phyloP scores from a whole-genome alignment of 345 rosid species.

The Gossypium longicalyx region DNA sequence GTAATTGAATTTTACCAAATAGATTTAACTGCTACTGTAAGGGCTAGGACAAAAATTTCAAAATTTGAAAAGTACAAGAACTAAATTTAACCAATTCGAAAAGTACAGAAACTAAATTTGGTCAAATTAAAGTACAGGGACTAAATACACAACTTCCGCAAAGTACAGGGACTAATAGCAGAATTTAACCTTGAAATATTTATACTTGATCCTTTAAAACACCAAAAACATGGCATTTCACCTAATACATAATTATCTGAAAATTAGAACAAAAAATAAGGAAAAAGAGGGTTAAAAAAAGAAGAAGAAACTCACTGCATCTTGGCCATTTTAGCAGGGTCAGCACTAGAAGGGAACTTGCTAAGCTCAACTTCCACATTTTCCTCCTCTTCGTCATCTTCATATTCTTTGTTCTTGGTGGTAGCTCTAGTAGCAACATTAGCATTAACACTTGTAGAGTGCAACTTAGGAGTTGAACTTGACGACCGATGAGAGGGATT shows the following conservation, averaged over 20 bases:
- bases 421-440: background rate
- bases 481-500: conserved; percentile 27
- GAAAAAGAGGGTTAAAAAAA: no score
- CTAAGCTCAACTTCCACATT: conserved; percentile 81
- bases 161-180: no score
- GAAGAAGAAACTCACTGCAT: conserved; percentile 62
- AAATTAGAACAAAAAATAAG: background rate
- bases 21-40: no score
- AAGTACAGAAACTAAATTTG: no score
- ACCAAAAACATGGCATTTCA: background rate
- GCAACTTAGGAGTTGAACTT: conserved; percentile 12
- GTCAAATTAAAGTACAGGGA: no score
- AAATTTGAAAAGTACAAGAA: no score
- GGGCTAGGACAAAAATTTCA: no score
- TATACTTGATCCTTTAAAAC: background rate
- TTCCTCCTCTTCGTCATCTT: conserved; percentile 88
- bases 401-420: conserved; percentile 52
- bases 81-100: no score
- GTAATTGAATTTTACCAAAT: no score
- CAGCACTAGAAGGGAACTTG: conserved; percentile 66
- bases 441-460: conserved; percentile 4
- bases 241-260: background rate
- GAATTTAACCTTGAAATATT: background rate
- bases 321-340: conserved; percentile 78
- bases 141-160: no score